Base-by-base conservation (phyloP, 805 yeast species). In the Naumovozyma dairenensis region DNA sequence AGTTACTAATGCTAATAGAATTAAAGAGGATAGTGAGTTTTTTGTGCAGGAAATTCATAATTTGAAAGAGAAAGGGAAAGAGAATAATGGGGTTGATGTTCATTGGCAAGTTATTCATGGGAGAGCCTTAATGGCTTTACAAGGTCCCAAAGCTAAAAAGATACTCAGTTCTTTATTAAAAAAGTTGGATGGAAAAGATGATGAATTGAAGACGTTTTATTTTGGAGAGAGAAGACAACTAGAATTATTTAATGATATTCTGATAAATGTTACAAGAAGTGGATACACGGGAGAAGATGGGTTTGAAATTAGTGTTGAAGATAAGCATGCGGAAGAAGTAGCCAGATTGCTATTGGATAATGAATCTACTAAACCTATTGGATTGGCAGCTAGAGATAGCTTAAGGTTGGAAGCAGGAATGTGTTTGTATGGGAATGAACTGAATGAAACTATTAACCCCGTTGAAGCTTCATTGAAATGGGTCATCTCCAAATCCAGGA, bases 221-320 rank as follows among this genome's bases (percentile, higher is more conserved):
- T 92, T 92, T 56, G 97, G 97, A 33, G 69, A 74, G 48, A 69
- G 67, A 25, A 45, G 52, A 18, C 34, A 63, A 57, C 49, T 65
- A 60, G 34, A 53, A 57, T 40, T 60, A 17, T 42, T 53, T 22
- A 59, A 62, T 32, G 51, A 56, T 18, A 57, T 62, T 19, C 63
- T 66, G 32, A 66, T 80, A 33, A 94, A 86, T 53, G 69, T 86
- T n/a, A 82, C 95, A 3, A 77, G 98, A 59, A 83, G 94, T 16
- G 98, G 98, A 2, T 92, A 92, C 65, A 92, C 98, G 5, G 98
- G 98, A 14, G 98, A 92, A 61, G 98, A 92, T 57, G 98, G 98
- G 2, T 89, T 92, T 58, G 98, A 92, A 59, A 72, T 89, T 38
- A 77, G 93, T 6, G 77, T 87, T 39, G 80, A 84, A 18, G 64